Conservation (phyloP, 441 rosid species). For the Melianthus villosus region DNA sequence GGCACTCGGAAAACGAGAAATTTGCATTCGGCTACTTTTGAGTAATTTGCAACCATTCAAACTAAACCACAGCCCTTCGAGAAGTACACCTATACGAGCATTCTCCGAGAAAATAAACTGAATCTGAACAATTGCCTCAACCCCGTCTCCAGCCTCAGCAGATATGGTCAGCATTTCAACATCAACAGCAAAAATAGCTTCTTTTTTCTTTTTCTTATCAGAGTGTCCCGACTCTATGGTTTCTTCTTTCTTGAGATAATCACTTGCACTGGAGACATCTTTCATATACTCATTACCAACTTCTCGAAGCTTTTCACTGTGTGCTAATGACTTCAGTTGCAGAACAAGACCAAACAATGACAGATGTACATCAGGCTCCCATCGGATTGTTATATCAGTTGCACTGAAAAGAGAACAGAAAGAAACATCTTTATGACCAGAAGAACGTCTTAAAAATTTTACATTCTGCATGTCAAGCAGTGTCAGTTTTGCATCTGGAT, state of each 20-base stretch:
- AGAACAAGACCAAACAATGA: conserved; percentile 65
- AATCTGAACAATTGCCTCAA: conserved; percentile 59
- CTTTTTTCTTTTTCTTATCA: conserved; percentile 68
- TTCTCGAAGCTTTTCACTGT: conserved; percentile 45
- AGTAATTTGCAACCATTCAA: conserved; percentile 67
- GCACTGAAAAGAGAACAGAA: conserved; percentile 97
- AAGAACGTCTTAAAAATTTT: conserved; percentile 76
- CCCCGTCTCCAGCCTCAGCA: conserved; percentile 93
- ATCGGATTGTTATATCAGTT: conserved; percentile 61
- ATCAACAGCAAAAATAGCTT: conserved; percentile 89
- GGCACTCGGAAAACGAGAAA: conserved; percentile 77
- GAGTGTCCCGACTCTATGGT: conserved; percentile 22
- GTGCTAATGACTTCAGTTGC: conserved; percentile 45
- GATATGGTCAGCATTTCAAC: conserved; percentile 69
- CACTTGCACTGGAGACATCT: conserved; percentile 27
- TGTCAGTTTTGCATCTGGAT: conserved; percentile 40
- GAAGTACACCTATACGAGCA: conserved; percentile 88
- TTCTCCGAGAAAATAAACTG: conserved; percentile 98
- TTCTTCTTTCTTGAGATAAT: conserved; percentile 32
- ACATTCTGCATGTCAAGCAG: conserved; percentile 79
- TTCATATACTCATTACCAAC: conserved; percentile 19
- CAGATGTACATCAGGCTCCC: conserved; percentile 93
- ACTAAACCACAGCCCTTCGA: conserved; percentile 74
- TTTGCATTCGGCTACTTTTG: conserved; percentile 84
- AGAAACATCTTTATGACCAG: conserved; percentile 77